Percentiles rank a stretch among this genome's conserved stretches.
phyloP scores from a whole-genome alignment of 1,284 basidiomycete genomes.

The Cryptococcus sp. region DNA sequence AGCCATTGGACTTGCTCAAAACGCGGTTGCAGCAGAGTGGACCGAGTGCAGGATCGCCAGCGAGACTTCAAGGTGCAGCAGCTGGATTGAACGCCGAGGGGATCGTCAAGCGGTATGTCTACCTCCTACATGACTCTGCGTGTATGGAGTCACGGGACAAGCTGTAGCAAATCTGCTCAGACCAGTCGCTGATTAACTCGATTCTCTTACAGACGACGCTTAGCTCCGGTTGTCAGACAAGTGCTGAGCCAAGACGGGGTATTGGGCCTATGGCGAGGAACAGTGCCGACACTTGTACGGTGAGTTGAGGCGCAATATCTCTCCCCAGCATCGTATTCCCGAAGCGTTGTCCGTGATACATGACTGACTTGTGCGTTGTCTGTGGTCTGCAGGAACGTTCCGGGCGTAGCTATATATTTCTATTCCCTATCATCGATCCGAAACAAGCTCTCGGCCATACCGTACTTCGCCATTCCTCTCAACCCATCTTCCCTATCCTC shows the following conservation, averaged over 20 bases:
- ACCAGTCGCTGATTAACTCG: neutral
- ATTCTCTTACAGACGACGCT: constrained; percentile 24
- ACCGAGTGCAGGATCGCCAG: constrained; percentile 15
- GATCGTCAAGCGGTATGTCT: no score
- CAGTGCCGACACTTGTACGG: constrained; percentile 77
- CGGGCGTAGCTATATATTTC: constrained; percentile 91
- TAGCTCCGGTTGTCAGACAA: constrained; percentile 33
- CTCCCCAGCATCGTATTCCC: no score
- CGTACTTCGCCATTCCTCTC: constrained; percentile 31
- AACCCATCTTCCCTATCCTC: constrained; percentile 17
- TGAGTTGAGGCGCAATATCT: constrained; percentile 27
- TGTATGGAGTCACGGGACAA: no score
- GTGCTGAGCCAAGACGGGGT: constrained; percentile 55
- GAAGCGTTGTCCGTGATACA: no score
- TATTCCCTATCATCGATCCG: constrained; percentile 80
- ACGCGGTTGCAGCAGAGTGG: constrained; percentile 75
- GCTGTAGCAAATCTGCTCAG: no score
- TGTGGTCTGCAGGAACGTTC: constrained; percentile 69
- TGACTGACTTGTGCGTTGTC: no score
- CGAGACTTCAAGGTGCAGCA: no score
- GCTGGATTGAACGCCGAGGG: no score
- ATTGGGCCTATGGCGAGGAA: constrained; percentile 70
- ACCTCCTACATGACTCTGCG: no score
- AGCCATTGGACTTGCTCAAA: constrained; percentile 75
- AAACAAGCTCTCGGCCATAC: constrained; percentile 57